Evolutionary conservation across 129 eudicot species (phyloP), one percentile per base, ranked within the genome.

Genomic region (Flaveria linearis): DNA sequence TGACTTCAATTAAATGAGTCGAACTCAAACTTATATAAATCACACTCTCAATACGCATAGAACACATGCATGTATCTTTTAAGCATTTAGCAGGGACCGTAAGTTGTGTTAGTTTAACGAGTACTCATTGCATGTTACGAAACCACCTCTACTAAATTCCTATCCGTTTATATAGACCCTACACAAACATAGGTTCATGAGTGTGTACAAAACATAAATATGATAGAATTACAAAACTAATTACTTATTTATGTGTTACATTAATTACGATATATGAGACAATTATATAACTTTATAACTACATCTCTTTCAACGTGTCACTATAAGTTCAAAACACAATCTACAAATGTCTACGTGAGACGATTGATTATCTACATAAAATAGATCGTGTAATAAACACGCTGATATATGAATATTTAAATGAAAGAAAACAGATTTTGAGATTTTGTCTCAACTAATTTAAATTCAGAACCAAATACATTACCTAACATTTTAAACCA

Each of bases 91-190:
- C 52, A 49, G 78, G 78, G 55, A 73, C 74, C 74, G 25, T 64
- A 73, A 79, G 78, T 72, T 79, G 73, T 71, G 78, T 80, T 68
- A 80, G 78, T 52, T 51, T 72, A 51, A 16, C 45, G 26, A 20
- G 67, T 73, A 69, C 64, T 70, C 52, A 26, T 69, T 70, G 74
- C 85, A 71, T 66, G 76, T 82, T 82, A 69, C 89, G 83, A 78
- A 82, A 79, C 82, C 80, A 79, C 78, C 78, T 78, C 68, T 71
- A 78, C 42, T 13, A 25, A 43, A 43, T 10, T 43, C 6, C 56
- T 63, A 36, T 61, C 64, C n/a, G 23, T 39, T 61, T 42, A 20
- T 64, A 22, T 28, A 39, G 41, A 36, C 72, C 67, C 55, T 52
- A 68, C 46, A 43, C 47, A 77, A 36, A 66, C 69, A 46, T 2